Conservation (phyloP, 805 yeast species). For the Metschnikowia aberdeeniae region DNA sequence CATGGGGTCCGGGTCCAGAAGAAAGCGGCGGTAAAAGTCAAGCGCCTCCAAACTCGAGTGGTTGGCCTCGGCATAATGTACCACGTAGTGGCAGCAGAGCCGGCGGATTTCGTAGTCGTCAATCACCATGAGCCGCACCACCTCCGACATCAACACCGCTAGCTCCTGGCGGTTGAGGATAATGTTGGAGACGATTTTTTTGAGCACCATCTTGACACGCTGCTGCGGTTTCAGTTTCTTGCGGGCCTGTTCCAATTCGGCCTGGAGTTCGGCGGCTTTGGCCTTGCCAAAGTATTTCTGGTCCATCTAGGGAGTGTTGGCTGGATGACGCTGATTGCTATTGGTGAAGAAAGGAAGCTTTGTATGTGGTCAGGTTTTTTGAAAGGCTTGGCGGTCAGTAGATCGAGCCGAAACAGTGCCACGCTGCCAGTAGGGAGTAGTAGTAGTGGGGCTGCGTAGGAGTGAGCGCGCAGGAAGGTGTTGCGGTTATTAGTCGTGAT, state of each 20-base stretch:
- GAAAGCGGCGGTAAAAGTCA: constrained; percentile 51
- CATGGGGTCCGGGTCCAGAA: constrained; percentile 43
- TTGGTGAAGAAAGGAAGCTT: background rate
- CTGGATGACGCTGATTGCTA: no score
- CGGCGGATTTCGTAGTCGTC: constrained; percentile 68
- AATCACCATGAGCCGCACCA: constrained; percentile 46
- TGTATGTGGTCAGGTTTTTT: no score
- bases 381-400: no score
- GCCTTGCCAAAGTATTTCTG: constrained; percentile 34
- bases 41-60: constrained; percentile 57
- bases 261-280: constrained; percentile 37
- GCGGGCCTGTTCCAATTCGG: constrained; percentile 41
- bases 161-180: constrained; percentile 80
- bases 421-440: no score
- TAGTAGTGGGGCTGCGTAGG: no score
- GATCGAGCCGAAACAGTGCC: no score
- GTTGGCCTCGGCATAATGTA: constrained; percentile 54
- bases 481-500: no score
- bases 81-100: constrained; percentile 64
- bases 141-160: constrained; percentile 61
- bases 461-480: background rate
- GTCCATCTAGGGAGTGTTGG: constrained; percentile 7
- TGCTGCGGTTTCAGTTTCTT: constrained; percentile 39
- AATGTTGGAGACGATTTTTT: constrained; percentile 76
- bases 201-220: constrained; percentile 42